Evolutionary conservation across 208 protist species (phyloP).

Genomic region (Trypanosoma lewisi): DNA sequence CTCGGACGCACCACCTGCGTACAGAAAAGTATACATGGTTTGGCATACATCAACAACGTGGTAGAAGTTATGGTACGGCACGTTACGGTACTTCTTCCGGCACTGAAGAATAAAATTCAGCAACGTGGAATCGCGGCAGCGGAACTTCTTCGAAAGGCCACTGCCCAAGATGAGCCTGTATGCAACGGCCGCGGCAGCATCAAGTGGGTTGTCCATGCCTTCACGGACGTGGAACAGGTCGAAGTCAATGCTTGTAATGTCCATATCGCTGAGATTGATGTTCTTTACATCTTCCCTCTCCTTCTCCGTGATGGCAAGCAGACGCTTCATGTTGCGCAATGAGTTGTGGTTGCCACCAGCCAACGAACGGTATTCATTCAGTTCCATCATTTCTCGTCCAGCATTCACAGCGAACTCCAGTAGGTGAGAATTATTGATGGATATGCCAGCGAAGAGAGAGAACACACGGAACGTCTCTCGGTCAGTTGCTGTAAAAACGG

Average conservation of each 20-base stretch:
- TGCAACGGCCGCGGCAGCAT: constrained; percentile 49
- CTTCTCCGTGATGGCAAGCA: constrained; percentile 34
- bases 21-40: constrained; percentile 76
- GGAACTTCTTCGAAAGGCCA: constrained; percentile 73
- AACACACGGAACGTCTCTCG: constrained; percentile 74
- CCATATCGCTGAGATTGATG: constrained; percentile 39
- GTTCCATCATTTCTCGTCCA: constrained; percentile 65
- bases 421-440: constrained; percentile 83
- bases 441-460: constrained; percentile 80
- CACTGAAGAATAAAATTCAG: constrained; percentile 81
- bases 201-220: constrained; percentile 32
- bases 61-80: constrained; percentile 90
- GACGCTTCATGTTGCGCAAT: constrained; percentile 11
- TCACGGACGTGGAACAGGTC: constrained; percentile 71
- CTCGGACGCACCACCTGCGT: constrained; percentile 40
- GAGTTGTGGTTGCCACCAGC: not conserved
- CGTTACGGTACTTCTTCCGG: constrained; percentile 75
- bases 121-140: constrained; percentile 63
- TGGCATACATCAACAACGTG: constrained; percentile 84
- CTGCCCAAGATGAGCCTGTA: constrained; percentile 51
- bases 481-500: constrained; percentile 47
- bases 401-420: constrained; percentile 82
- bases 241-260: constrained; percentile 64
- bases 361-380: constrained; percentile 42
- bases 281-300: constrained; percentile 42